Base-by-base conservation (phyloP, 306 rosid genomes). In the Gynostemma pentaphyllum region DNA sequence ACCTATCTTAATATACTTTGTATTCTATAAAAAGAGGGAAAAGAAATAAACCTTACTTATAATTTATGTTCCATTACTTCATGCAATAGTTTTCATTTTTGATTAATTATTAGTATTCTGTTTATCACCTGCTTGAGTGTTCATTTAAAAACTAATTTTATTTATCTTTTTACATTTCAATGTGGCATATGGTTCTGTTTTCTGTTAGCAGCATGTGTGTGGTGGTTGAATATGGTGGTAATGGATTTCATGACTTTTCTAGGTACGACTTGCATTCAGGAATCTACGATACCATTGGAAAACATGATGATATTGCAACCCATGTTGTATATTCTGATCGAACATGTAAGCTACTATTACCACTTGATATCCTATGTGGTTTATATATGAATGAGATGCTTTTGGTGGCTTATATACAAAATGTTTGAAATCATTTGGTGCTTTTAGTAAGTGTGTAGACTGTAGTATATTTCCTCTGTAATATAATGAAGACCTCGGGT, bases 241-340 rank as follows among this genome's bases (percentile, higher is more conserved):
- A 74, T 64, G 45, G 39, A n/a, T 68, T 40, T 39, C 45, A 39
- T 22, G 32, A 57, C 59, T 68, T 67, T 45, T 67, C 37, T 61
- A 87, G 98, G 86, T 79, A 81, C 74, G 83, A 92, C 73, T 83
- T 92, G 79, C 74, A 84, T 80, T 82, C 85, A 16, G 95, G 90
- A 71, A 24, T 24, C 62, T 29, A 57, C 66, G 88, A 79, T 64
- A 61, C 71, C 29, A 27, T 86, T 62, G 94, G 90, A 34, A 78
- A 75, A 54, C 98, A 92, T 13, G 88, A 80, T 62, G 96, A 92
- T 67, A 75, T 81, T 7, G 82, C 92, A 34, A 84, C 87, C 7
- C 78, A 84, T 41, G 52, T 88, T 72, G 83, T 76, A 68, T 92
- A 82, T 78, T 86, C 94, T 18, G 69, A 72, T 70, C 89, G 75